A percentile compares a stretch with the other conserved stretches of the same genome.
phyloP scores from a whole-genome alignment of 2,329 filamentous ascomycete species.

The Alternaria arbusti region DNA sequence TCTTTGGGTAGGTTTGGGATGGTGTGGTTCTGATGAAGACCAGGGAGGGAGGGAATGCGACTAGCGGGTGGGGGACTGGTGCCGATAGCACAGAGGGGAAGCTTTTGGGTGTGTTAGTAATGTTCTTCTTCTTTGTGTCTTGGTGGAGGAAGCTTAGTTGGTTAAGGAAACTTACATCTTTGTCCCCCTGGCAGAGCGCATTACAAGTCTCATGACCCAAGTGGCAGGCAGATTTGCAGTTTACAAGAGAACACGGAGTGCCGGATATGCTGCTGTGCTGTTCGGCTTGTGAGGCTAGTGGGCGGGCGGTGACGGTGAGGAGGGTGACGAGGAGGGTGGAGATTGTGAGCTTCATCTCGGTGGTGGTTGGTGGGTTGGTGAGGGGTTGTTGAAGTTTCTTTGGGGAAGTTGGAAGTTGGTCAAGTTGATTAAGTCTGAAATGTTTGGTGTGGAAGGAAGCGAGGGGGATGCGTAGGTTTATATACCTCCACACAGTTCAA shows the following conservation, averaged over 20 bases:
- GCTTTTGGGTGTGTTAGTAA: neutral
- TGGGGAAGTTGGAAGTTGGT: neutral
- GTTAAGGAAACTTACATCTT: neutral
- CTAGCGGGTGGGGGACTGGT: too few relatives aligned
- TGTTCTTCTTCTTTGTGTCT: too few relatives aligned
- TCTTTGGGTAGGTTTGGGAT: neutral
- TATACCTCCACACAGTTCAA: too few relatives aligned
- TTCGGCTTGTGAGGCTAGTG: neutral
- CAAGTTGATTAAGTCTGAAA: accelerated
- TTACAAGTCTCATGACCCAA: neutral
- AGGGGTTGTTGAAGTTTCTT: neutral
- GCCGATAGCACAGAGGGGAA: neutral
- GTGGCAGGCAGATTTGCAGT: too few relatives aligned
- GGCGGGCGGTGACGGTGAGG: neutral
- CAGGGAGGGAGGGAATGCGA: too few relatives aligned
- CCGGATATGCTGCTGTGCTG: neutral
- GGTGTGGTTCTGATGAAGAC: too few relatives aligned
- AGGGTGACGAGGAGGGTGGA: neutral
- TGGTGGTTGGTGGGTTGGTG: neutral
- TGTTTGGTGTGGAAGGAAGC: neutral
- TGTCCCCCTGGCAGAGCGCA: neutral
- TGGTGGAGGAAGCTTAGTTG: neutral
- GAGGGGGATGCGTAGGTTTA: neutral
- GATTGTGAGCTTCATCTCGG: neutral
- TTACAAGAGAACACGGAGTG: neutral